Evolutionary conservation across 352 stramenopile genomes (phyloP).

Genomic region (Aphanomyces stellatus): DNA sequence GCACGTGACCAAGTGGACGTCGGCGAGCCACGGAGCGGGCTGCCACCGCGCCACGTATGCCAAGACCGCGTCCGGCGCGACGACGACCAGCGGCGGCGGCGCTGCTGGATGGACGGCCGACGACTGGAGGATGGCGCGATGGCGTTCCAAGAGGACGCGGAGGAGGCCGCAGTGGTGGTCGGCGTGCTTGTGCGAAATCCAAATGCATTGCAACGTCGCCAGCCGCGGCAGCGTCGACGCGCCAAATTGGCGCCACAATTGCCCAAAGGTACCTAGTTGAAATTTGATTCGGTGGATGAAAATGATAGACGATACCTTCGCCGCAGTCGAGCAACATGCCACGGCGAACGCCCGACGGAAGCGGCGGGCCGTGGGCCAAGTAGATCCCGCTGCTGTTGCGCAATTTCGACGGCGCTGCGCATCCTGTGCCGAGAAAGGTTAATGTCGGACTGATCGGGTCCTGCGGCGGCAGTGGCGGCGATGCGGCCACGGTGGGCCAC

Average conservation of each 20-base stretch:
- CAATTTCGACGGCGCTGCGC: constrained; percentile 93
- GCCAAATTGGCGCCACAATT: constrained; percentile 6
- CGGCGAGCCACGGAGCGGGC: constrained; percentile 17
- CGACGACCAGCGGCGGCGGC: constrained; percentile 27
- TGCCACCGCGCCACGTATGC: constrained; percentile 44
- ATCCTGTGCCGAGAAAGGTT: constrained; percentile 52
- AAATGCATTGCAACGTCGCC: constrained; percentile 23
- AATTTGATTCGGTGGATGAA: no score
- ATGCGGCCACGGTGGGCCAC: neutral
- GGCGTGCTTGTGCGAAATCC: constrained; percentile 38
- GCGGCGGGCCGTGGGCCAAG: constrained; percentile 40
- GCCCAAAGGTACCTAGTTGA: constrained; percentile 22
- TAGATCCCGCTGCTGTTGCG: constrained; percentile 96
- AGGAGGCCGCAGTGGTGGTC: constrained; percentile 31
- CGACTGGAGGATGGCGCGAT: neutral
- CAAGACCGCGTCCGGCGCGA: constrained; percentile 47
- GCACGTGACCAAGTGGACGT: constrained; percentile 37
- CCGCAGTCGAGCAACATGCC: constrained; percentile 92
- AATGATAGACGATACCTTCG: no score
- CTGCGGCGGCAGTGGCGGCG: neutral
- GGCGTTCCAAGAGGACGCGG: constrained; percentile 13
- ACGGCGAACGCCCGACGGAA: no score
- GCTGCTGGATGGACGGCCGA: no score
- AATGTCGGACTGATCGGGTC: neutral
- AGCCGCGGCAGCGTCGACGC: constrained; percentile 17